Evolutionary conservation across 2,329 filamentous ascomycete genomes (phyloP).

Genomic region (Talaromyces albobiverticillius): DNA sequence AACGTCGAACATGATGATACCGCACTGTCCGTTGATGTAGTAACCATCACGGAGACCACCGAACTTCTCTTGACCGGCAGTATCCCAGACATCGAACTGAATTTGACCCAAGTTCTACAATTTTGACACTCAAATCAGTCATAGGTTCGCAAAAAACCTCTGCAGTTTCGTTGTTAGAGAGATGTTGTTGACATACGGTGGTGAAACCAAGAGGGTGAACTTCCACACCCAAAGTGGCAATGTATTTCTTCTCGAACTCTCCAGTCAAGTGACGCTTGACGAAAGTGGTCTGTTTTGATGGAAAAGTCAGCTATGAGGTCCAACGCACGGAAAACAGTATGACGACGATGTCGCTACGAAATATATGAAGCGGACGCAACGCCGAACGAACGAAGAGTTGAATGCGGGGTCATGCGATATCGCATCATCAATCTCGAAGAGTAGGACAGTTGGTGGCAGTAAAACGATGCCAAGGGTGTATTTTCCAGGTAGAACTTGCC

Average conservation of each 20-base stretch:
- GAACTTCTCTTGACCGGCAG: slow-evolving; percentile 98
- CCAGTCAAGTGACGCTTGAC: slow-evolving; percentile 99
- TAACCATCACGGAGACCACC: slow-evolving; percentile 98
- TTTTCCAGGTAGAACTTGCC: slow-evolving; percentile 56
- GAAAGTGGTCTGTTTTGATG: slow-evolving; percentile 78
- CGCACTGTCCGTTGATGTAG: slow-evolving; percentile 99
- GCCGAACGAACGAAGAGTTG: neutral
- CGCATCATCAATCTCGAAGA: slow-evolving; percentile 2
- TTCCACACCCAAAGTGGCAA: slow-evolving; percentile 98
- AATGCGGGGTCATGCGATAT: slow-evolving; percentile 14
- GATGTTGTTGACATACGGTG: slow-evolving; percentile 67
- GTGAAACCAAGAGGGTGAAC: slow-evolving; percentile 98
- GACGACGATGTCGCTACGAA: neutral
- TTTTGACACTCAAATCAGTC: slow-evolving; percentile 21
- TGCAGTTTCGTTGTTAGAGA: slow-evolving; percentile 17
- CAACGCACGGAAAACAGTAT: neutral
- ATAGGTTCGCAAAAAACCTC: slow-evolving; percentile 20
- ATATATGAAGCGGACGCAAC: neutral
- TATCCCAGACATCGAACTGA: slow-evolving; percentile 99
- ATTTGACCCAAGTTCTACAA: slow-evolving; percentile 84
- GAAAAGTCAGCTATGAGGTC: slow-evolving; percentile 1
- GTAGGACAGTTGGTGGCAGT: neutral
- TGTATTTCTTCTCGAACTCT: slow-evolving; percentile 99
- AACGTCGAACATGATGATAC: slow-evolving; percentile 99
- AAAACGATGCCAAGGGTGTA: slow-evolving; percentile 10